Evolutionary conservation across 768 basidiomycete species (phyloP).

Genomic region (Leccinum longicurvipes): DNA sequence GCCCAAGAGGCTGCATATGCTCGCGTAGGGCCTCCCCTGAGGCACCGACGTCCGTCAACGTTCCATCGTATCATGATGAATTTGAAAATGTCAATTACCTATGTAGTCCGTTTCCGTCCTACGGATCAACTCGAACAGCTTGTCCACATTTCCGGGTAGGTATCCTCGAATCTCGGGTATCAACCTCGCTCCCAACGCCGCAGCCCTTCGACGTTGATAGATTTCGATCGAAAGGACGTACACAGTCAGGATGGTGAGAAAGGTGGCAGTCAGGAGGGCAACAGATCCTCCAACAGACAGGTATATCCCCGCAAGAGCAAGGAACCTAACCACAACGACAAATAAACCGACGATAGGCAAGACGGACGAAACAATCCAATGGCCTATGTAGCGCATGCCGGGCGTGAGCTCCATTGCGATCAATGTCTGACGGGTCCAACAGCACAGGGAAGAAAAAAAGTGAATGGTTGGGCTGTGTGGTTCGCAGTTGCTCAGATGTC

Average conservation of each 20-base stretch:
- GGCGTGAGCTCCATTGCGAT: slow-evolving; percentile 19
- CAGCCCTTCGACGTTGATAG: slow-evolving; percentile 18
- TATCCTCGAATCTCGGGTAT: slow-evolving; percentile 33
- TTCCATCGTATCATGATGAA: background rate
- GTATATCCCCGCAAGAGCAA: slow-evolving; percentile 9
- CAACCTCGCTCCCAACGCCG: slow-evolving; percentile 23
- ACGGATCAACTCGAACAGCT: slow-evolving; percentile 20
- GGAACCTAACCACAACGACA: slow-evolving; percentile 10
- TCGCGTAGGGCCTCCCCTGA: slow-evolving; percentile 27
- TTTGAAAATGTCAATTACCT: slow-evolving; percentile 21
- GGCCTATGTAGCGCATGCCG: slow-evolving; percentile 22
- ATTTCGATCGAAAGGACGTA: slow-evolving; percentile 3
- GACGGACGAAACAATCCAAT: slow-evolving; percentile 8
- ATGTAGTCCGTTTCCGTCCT: slow-evolving; percentile 32
- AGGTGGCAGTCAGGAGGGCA: slow-evolving; percentile 2
- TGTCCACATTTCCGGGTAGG: slow-evolving; percentile 35
- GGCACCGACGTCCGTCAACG: background rate
- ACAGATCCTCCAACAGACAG: slow-evolving; percentile 4
- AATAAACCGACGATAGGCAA: slow-evolving; percentile 13
- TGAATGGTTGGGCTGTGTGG: background rate
- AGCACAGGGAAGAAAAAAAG: background rate
- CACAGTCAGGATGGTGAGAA: background rate
- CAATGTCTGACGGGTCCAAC: background rate
- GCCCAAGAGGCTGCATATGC: slow-evolving; percentile 24
- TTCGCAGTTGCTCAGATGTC: background rate